phyloP scores from a whole-genome alignment of 1,284 basidiomycete genomes.

The Neolentinus lepideus region DNA sequence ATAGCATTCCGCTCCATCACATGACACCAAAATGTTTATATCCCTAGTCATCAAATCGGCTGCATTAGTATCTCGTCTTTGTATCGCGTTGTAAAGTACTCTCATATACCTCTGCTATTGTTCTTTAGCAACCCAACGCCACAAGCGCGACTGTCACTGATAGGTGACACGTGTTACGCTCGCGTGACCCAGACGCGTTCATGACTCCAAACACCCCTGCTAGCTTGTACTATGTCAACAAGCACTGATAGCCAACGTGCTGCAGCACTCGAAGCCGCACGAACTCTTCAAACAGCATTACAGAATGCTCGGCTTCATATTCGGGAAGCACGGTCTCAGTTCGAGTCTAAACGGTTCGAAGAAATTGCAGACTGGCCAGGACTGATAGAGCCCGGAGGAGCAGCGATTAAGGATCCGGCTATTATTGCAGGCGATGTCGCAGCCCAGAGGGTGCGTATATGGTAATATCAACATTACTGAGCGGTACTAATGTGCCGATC shows the following conservation, averaged over 20 bases:
- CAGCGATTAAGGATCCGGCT: slow-evolving; percentile 17
- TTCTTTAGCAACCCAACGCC: no score
- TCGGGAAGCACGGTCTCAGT: slow-evolving; percentile 14
- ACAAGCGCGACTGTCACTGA: no score
- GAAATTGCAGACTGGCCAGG: slow-evolving; percentile 10
- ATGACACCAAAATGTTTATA: no score
- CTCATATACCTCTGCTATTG: no score
- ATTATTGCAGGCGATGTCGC: slow-evolving; percentile 31
- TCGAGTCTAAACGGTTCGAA: slow-evolving; percentile 14
- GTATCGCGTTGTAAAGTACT: no score
- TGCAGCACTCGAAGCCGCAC: slow-evolving; percentile 14
- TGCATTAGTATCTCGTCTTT: no score
- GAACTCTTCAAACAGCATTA: slow-evolving; percentile 13
- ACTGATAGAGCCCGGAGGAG: slow-evolving; percentile 5
- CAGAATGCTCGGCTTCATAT: slow-evolving; percentile 15
- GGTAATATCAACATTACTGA: neutral
- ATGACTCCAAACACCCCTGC: no score
- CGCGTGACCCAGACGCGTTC: no score
- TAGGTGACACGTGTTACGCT: no score
- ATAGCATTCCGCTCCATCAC: no score
- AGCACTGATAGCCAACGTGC: neutral
- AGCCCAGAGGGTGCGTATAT: slow-evolving; percentile 35
- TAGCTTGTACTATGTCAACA: neutral
- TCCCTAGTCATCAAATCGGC: no score
- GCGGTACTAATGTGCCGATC: neutral